Evolutionary conservation across 1,284 basidiomycete species (phyloP), one percentile per base, ranked within the genome.

Genomic region (Sporisorium graminicola): DNA sequence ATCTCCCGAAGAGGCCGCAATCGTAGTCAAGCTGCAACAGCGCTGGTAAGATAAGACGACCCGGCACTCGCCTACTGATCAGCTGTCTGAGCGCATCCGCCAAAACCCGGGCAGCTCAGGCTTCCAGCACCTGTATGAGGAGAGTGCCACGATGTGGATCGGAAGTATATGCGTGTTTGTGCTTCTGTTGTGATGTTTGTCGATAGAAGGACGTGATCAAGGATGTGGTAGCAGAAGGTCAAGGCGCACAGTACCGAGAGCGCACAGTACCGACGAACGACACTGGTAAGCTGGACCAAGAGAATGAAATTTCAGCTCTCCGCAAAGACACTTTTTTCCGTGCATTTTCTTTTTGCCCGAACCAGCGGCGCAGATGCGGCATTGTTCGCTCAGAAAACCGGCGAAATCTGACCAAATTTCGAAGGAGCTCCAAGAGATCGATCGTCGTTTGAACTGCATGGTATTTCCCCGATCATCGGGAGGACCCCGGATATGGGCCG

Each of bases 301-400:
- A 24, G 14, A 26, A 47, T 47, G 22, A 47, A 27, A 26, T 47
- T 47, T 47, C 16, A 27, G 27, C 27, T 27, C 47, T 49, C 47
- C 47, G 47, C 47, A 49, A 49, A 29, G n/a, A 7, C 16, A 49
- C 26, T 49, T 49, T 49, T n/a, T 29, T 27, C 16, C 26, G 27
- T 16, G 2, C 26, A 46, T 27, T 47, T 47, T 49, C 37, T 18
- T 29, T 49, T 29, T 49, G 7, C 13, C 46, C 47, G 47, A 49
- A 49, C 27, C 47, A 29, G 26, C 47, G 47, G 47, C 27, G 26
- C 26, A 29, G 26, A 29, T 49, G 47, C 47, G 47, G 47, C 47
- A 46, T n/a, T 49, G 29, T 49, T 49, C 47, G 47, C 47, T 29
- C 16, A 49, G 47, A 49, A 49, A 49, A 29, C 27, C 47, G 47